Conservation (phyloP, 192 early-diverging fungal species). For the Diversispora eburnea region DNA sequence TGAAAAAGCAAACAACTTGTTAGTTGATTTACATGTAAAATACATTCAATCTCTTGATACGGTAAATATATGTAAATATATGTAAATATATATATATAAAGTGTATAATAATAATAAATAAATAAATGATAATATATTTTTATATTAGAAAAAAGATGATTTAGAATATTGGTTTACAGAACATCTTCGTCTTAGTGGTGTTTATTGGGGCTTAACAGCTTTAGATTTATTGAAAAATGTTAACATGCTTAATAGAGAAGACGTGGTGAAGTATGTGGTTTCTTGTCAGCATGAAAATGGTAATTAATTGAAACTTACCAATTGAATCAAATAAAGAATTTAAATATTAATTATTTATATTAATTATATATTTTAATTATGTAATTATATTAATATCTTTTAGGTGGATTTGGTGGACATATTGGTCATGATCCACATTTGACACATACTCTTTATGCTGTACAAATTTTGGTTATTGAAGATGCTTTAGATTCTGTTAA, state of each 20-base stretch:
- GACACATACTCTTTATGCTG: constrained; percentile 83
- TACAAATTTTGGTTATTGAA: constrained; percentile 82
- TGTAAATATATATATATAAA: not conserved
- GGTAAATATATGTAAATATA: constrained; percentile 24
- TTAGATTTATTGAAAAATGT: constrained; percentile 65
- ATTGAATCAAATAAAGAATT: too few relatives aligned
- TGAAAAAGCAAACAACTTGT: constrained; percentile 33
- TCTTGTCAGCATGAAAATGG: constrained; percentile 79
- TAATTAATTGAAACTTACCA: constrained; percentile 6
- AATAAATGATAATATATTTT: not conserved
- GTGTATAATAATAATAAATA: constrained; percentile 4
- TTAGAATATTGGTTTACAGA: constrained; percentile 94
- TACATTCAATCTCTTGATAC: constrained; percentile 70
- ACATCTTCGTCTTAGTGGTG: constrained; percentile 84
- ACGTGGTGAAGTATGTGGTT: constrained; percentile 76
- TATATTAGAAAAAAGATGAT: constrained; percentile 67
- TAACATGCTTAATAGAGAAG: constrained; percentile 63
- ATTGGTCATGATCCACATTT: constrained; percentile 86
- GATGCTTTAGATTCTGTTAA: constrained; percentile 80
- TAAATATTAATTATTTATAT: too few relatives aligned
- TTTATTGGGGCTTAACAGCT: constrained; percentile 93
- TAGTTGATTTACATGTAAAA: constrained; percentile 63
- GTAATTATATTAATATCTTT: not conserved
- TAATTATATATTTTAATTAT: too few relatives aligned
- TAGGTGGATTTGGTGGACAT: constrained; percentile 90